Conservation (phyloP, 768 basidiomycete genomes). For the Phylloporus sp. region DNA sequence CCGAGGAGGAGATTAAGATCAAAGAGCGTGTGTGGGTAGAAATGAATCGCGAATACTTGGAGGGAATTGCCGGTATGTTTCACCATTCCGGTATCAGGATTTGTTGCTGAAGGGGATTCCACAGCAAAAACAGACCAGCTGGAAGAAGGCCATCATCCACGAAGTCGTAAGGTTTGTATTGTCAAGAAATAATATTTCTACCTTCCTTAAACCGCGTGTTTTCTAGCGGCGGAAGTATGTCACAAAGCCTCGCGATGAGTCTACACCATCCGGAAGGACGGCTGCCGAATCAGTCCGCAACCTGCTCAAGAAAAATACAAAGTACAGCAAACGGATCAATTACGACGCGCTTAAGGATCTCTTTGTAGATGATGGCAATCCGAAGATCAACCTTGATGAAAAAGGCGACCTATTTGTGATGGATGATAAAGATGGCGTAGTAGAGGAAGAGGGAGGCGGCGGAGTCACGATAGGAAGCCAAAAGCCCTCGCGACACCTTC, state of each 20-base stretch:
- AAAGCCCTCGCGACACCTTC: conserved; percentile 32
- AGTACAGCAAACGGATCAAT: conserved; percentile 90
- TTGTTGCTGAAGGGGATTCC: conserved; percentile 43
- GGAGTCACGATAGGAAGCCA: conserved; percentile 29
- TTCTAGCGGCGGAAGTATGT: conserved; percentile 62
- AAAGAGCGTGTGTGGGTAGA: conserved; percentile 95
- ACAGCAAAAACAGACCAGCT: conserved; percentile 65
- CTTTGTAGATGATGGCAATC: conserved; percentile 45
- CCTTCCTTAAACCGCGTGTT: conserved; percentile 4
- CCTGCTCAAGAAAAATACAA: conserved; percentile 78
- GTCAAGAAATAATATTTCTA: no score
- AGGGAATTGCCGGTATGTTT: conserved; percentile 65
- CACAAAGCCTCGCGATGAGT: conserved; percentile 67
- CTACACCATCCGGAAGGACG: conserved; percentile 43
- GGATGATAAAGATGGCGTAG: conserved; percentile 42
- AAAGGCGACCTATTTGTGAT: conserved; percentile 50
- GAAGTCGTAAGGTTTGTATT: conserved; percentile 79
- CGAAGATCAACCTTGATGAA: conserved; percentile 32
- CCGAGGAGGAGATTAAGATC: conserved; percentile 73
- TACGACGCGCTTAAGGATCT: conserved; percentile 84
- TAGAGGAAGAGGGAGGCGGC: conserved; percentile 38
- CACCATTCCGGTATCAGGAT: not conserved
- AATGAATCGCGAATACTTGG: conserved; percentile 85
- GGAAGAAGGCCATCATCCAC: conserved; percentile 40
- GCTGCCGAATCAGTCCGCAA: conserved; percentile 34